Conservation (phyloP, 2,329 filamentous ascomycete genomes). For the Thelonectria rubi region DNA sequence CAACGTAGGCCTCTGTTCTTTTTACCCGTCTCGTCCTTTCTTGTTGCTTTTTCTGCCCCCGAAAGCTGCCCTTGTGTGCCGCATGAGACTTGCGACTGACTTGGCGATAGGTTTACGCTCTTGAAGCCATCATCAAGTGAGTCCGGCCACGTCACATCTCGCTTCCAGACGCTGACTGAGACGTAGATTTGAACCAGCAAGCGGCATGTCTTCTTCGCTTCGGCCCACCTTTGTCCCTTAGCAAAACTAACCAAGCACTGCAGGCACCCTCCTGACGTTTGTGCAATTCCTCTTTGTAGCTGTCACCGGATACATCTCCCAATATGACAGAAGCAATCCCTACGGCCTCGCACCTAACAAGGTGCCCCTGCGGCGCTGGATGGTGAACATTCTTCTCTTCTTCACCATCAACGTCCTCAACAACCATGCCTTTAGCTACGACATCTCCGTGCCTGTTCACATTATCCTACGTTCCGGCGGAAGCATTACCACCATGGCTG, state of each 20-base stretch:
- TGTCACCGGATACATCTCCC: constrained; percentile 77
- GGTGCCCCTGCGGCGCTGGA: constrained; percentile 86
- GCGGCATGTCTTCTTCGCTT: constrained; percentile 62
- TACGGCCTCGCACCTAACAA: constrained; percentile 80
- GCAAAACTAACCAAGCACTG: constrained; percentile 29
- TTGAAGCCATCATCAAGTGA: constrained; percentile 95
- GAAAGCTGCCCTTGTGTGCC: not conserved
- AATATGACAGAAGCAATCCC: constrained; percentile 73
- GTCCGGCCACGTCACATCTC: constrained; percentile 40
- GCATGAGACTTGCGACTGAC: constrained; percentile 16
- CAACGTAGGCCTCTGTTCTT: constrained; percentile 68
- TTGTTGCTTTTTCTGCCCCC: not conserved
- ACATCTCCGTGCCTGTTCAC: constrained; percentile 94
- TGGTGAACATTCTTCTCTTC: constrained; percentile 89
- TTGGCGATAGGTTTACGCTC: constrained; percentile 80
- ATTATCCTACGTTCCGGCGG: constrained; percentile 96
- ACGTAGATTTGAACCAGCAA: constrained; percentile 79
- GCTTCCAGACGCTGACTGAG: constrained; percentile 25
- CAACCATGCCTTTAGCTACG: constrained; percentile 97
- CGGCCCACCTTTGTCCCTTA: not conserved
- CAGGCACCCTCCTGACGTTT: constrained; percentile 86
- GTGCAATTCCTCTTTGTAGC: constrained; percentile 89
- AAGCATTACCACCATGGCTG: constrained; percentile 92
- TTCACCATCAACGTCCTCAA: constrained; percentile 95
- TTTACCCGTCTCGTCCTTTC: not conserved